Base-by-base conservation (phyloP, 345 rosid species). In the Garcia nutans region DNA sequence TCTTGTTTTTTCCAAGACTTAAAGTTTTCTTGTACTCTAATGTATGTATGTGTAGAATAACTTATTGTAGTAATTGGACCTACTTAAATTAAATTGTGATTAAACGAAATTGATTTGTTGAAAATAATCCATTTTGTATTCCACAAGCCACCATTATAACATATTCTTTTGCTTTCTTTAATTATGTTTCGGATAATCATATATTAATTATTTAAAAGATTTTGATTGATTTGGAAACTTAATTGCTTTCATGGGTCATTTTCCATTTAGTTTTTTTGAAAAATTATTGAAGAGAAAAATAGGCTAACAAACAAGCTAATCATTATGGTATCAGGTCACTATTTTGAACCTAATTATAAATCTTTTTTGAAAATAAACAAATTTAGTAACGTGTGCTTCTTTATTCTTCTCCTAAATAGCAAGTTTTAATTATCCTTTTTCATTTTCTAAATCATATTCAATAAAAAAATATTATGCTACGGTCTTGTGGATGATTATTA, bases 171-270 rank as follows among this genome's bases (percentile, higher is more conserved):
- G 54, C 8, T 45, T 23, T 6, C 20, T 57, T 13, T 67, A 45
- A 23, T 45, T 44, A 22, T 11, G 56, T 45, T 11, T 11, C 2
- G 28, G 17, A 20, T 20, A 15, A 8, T 50, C 3, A 52, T 6
- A 17, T 15, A 16, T 22, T 22, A 19, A 69, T 33, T 33, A 33
- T 1, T 33, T 33, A 3, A 33, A 33, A 0, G 45, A 44, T 59
- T 72, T 60, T 42, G 65, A 72, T 60, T 44, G 76, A 73, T 47
- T 10, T 17, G 68, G 31, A 26, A 10, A 26, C 47, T 24, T 22
- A 24, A 47, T 60, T 17, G 33, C 28, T 47, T 26, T 13, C 4
- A 10, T 12, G 41, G 5, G 50, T 66, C 20, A 67, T 12, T 10
- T 11, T 23, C 24, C 19, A 8, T 12, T 41, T 37, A 15, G 41